Evolutionary conservation across 768 basidiomycete species (phyloP).

Genomic region (Boletus rex-veris): DNA sequence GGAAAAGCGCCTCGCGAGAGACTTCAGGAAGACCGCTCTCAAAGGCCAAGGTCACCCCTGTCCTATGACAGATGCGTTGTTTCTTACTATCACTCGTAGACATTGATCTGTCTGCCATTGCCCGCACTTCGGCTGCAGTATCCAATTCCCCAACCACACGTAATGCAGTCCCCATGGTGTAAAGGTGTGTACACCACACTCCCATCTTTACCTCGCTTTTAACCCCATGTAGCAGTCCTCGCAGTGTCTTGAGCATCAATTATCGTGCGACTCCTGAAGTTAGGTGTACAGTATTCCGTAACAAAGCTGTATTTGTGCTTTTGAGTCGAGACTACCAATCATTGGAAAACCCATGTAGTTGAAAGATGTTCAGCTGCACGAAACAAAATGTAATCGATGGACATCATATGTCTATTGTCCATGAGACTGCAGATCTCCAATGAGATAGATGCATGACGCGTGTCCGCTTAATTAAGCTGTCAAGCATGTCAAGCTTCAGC

Average conservation of each 20-base stretch:
- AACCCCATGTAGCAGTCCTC: not conserved
- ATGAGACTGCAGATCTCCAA: too few relatives aligned
- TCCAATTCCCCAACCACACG: constrained; percentile 46
- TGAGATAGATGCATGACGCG: too few relatives aligned
- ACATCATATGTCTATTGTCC: too few relatives aligned
- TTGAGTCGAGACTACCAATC: not conserved
- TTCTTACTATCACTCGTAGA: constrained; percentile 13
- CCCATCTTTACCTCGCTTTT: not conserved
- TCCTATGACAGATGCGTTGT: not conserved
- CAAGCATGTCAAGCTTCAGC: too few relatives aligned
- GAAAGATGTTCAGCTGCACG: not conserved
- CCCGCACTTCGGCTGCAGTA: constrained; percentile 75
- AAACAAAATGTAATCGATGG: not conserved
- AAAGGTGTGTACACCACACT: constrained; percentile 9
- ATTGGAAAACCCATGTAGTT: too few relatives aligned
- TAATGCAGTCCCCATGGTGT: constrained; percentile 15
- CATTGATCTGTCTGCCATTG: constrained; percentile 74
- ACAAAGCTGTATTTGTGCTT: constrained; percentile 21
- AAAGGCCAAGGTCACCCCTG: constrained; percentile 49
- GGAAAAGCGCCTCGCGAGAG: constrained; percentile 58
- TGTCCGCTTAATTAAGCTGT: too few relatives aligned
- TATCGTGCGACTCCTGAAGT: not conserved
- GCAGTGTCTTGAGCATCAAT: not conserved
- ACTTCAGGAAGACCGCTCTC: constrained; percentile 72
- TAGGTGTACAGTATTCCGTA: constrained; percentile 1